Percentiles rank a stretch among this genome's conserved stretches.
Conservation (phyloP, 768 basidiomycete genomes). For the Ramaria sp. region DNA sequence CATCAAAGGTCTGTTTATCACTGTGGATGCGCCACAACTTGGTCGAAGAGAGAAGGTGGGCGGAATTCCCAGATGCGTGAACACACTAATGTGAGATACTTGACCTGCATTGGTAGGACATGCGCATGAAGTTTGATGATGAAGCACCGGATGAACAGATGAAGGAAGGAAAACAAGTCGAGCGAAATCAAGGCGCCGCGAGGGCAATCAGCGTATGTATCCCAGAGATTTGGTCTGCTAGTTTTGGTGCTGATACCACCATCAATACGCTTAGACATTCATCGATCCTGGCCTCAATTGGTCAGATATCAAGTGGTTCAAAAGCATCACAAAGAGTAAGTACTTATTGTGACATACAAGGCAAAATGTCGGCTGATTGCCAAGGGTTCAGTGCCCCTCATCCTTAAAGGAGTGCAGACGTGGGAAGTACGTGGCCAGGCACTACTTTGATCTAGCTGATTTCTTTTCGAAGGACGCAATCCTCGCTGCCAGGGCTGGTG, state of each 20-base stretch:
- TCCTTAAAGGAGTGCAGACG: constrained; percentile 55
- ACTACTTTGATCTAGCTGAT: background rate
- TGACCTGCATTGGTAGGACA: constrained; percentile 43
- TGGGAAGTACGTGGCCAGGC: constrained; percentile 31
- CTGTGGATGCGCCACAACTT: constrained; percentile 94
- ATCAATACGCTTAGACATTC: constrained; percentile 81
- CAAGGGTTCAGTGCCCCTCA: constrained; percentile 38
- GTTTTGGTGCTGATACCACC: background rate
- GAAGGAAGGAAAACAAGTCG: constrained; percentile 40
- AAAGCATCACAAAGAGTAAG: constrained; percentile 44
- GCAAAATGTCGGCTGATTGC: background rate
- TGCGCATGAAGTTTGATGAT: constrained; percentile 93
- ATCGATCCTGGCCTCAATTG: constrained; percentile 88
- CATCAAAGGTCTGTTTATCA: constrained; percentile 90
- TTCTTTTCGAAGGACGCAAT: constrained; percentile 31
- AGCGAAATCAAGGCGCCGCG: constrained; percentile 86
- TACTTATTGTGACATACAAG: background rate
- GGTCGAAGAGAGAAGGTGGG: constrained; percentile 78
- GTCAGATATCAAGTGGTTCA: constrained; percentile 66
- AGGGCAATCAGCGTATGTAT: constrained; percentile 75
- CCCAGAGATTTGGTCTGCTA: background rate
- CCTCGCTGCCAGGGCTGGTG: constrained; percentile 35
- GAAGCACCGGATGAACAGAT: constrained; percentile 46
- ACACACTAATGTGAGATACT: background rate
- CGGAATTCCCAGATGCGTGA: background rate